Evolutionary conservation across 345 rosid genomes (phyloP), one percentile per base, ranked within the genome.

Genomic region (Boechera stricta): DNA sequence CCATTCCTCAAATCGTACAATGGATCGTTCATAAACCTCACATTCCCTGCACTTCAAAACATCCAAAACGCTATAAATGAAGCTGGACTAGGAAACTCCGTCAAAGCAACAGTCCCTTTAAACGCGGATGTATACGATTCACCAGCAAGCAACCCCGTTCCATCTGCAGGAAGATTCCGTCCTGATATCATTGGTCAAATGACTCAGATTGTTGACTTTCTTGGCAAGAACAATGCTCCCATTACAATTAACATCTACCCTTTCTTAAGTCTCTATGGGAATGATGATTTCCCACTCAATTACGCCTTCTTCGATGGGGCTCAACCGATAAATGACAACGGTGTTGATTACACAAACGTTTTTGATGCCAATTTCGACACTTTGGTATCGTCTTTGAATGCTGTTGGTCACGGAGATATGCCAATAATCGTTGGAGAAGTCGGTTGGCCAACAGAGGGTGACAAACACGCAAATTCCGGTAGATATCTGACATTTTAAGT

Each of bases 301-400:
- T 90, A 86, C 77, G 94, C 98, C 26, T 93, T 93, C 87, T 92
- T 92, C 33, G 94, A 92, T 24, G 94, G 94, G 7, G 88, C 71
- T 53, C 74, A 84, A 15, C 86, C 94, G 0, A 39, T 92, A 48
- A 53, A 67, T 1, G 97, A 93, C 73, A 76, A 35, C 2, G 88
- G 87, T 48, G 77, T 90, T 39, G 86, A 71, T 36, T 93, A 93
- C 84, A 84, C 87, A 6, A 93, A 93, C 24, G 98, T 88, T 6
- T 92, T 92, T 11, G 92, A 92, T 42, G 98, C 98, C 65, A 90
- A 89, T 80, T 92, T 92, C 24, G 94, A 92, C 72, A 90, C 96
- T 31, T 79, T 90, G 79, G 91, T 87, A 9, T 86, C 98, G 0
- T 67, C 98, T 57, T 76, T 92, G 59, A 86, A 86, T 73, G 88